Conservation (phyloP, 1,284 basidiomycete genomes). For the Cutaneotrichosporon sp. region DNA sequence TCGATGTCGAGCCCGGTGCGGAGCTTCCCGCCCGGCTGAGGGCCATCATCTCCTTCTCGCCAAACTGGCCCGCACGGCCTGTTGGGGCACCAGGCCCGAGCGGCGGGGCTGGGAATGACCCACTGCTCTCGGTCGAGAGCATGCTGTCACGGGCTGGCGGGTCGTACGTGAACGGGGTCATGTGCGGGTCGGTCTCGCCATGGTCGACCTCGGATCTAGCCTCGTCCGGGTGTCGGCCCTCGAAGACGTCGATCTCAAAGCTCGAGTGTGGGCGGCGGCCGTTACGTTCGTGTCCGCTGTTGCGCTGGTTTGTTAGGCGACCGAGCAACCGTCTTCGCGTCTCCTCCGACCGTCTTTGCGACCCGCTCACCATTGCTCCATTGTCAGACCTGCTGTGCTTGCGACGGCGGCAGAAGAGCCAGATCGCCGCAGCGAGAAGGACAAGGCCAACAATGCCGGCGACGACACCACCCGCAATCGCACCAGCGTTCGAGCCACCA, state of each 20-base stretch:
- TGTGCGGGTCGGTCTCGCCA: background rate
- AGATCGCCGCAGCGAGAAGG: slow-evolving; percentile 10
- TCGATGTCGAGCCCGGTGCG: background rate
- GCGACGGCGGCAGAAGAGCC: slow-evolving; percentile 14
- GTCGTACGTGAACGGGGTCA: slow-evolving; percentile 3
- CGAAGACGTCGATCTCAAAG: slow-evolving; percentile 9
- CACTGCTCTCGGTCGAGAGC: slow-evolving; percentile 1
- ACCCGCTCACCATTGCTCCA: background rate
- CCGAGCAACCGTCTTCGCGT: background rate
- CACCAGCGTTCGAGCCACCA: slow-evolving; percentile 1
- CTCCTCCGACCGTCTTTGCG: background rate
- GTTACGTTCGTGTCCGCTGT: background rate
- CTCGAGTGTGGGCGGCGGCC: background rate
- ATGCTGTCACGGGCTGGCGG: background rate
- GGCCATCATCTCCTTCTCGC: background rate
- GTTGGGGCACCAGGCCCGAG: background rate
- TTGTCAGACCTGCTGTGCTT: background rate
- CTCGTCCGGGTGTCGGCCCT: background rate
- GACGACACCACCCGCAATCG: slow-evolving; percentile 21
- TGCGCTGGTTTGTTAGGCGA: background rate
- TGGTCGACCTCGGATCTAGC: background rate
- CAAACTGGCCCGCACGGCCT: background rate
- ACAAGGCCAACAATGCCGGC: slow-evolving; percentile 13
- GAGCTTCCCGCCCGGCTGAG: background rate
- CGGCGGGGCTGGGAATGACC: background rate